Percentiles rank a stretch among this genome's conserved stretches.
Conservation (phyloP, 2,329 filamentous ascomycete genomes). For the Monosporascus cannonballus region DNA sequence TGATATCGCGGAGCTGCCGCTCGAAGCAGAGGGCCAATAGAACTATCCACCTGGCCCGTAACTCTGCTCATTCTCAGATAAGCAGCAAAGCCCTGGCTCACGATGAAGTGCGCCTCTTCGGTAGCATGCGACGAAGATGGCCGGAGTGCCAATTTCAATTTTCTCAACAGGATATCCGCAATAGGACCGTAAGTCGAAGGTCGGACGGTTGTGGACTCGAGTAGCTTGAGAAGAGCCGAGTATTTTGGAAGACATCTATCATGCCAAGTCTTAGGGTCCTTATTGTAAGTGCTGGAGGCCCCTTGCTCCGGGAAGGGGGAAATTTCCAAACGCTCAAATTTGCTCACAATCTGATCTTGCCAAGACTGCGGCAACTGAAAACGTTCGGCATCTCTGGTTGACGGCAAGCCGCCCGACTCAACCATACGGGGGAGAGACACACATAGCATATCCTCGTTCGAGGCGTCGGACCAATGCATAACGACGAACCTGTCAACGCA, state of each 20-base stretch:
- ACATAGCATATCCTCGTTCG: slow-evolving; percentile 63
- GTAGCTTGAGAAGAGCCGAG: slow-evolving; percentile 58
- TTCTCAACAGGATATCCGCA: slow-evolving; percentile 57
- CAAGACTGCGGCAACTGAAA: slow-evolving; percentile 58
- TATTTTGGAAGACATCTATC: slow-evolving; percentile 61
- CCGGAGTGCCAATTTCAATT: slow-evolving; percentile 58
- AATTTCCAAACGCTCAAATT: slow-evolving; percentile 59
- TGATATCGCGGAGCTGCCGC: slow-evolving; percentile 61
- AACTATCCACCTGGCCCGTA: slow-evolving; percentile 50
- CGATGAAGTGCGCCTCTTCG: slow-evolving; percentile 64
- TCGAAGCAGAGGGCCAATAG: slow-evolving; percentile 60
- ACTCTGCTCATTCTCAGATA: slow-evolving; percentile 62
- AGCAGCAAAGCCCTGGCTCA: slow-evolving; percentile 67
- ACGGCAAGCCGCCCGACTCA: slow-evolving; percentile 47
- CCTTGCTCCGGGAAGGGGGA: slow-evolving; percentile 60
- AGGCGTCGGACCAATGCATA: slow-evolving; percentile 61
- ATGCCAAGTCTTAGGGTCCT: slow-evolving; percentile 56
- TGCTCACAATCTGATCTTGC: slow-evolving; percentile 67
- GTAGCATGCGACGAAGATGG: slow-evolving; percentile 53
- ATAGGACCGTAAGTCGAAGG: slow-evolving; percentile 62
- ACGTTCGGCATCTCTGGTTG: slow-evolving; percentile 43
- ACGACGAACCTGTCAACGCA: slow-evolving; percentile 60
- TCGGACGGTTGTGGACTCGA: slow-evolving; percentile 56
- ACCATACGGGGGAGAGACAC: slow-evolving; percentile 63
- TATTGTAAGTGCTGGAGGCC: slow-evolving; percentile 43